These are phyloP conservation scores for Xylaria multiplex DNA, from an alignment of 2,329 filamentous ascomycete species.

Conservation along the genomic window DNA sequence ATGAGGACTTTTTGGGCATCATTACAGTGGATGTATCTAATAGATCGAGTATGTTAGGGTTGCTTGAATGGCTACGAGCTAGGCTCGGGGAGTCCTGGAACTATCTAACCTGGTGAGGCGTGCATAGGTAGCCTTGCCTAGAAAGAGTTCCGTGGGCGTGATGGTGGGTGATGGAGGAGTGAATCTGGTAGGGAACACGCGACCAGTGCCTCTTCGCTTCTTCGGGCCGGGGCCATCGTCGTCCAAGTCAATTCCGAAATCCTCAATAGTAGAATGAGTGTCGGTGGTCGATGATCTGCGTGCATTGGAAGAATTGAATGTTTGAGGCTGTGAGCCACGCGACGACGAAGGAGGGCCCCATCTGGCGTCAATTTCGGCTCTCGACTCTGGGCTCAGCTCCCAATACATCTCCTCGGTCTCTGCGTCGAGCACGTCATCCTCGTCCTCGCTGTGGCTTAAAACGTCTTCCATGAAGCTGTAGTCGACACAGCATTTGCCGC, in stretches of 20 bases:
- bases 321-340: conserved; percentile 51
- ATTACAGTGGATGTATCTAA: conserved; percentile 48
- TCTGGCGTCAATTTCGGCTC: conserved; percentile 9
- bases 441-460: conserved; percentile 32
- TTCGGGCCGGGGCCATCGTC: too few species aligned
- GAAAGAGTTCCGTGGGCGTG: conserved; percentile 47
- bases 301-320: background rate
- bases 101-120: conserved; percentile 39
- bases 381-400: conserved; percentile 10
- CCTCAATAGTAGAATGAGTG: too few species aligned
- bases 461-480: conserved; percentile 47
- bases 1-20: conserved; percentile 52
- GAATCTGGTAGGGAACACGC: conserved; percentile 50
- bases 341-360: conserved; percentile 5
- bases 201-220: conserved; percentile 46
- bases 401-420: conserved; percentile 2
- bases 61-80: background rate
- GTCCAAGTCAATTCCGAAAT: too few species aligned
- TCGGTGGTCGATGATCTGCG: background rate
- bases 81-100: too few species aligned
- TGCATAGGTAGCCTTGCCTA: conserved; percentile 21
- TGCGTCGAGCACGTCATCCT: conserved; percentile 7
- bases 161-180: conserved; percentile 39
- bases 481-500: conserved; percentile 50
- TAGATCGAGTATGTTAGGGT: conserved; percentile 20